Conservation (phyloP, 768 basidiomycete genomes). For the Trametes elegans region DNA sequence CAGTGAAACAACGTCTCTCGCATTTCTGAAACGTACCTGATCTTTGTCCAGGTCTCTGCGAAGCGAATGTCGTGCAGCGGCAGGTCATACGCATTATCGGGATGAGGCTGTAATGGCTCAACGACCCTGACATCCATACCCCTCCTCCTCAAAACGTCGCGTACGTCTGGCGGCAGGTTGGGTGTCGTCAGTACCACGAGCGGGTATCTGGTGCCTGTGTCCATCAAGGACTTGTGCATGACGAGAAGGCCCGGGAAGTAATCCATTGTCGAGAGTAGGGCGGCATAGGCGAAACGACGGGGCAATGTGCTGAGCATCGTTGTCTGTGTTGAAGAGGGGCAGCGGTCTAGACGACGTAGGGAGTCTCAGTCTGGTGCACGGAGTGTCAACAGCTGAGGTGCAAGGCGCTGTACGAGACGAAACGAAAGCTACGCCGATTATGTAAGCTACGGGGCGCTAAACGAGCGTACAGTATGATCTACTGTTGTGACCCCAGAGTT, state of each 20-base stretch:
- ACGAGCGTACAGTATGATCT: too few relatives aligned
- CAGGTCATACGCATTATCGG: slow-evolving; percentile 41
- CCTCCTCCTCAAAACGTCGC: slow-evolving; percentile 46
- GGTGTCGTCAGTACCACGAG: slow-evolving; percentile 52
- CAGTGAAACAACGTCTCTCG: background rate
- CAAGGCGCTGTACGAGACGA: too few relatives aligned
- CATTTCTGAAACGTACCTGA: slow-evolving; percentile 40
- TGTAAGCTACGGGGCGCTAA: too few relatives aligned
- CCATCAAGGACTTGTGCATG: slow-evolving; percentile 46
- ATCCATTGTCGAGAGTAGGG: slow-evolving; percentile 66
- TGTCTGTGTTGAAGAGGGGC: too few relatives aligned
- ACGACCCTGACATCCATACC: slow-evolving; percentile 61
- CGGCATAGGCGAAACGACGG: slow-evolving; percentile 64
- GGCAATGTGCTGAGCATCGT: slow-evolving; percentile 23
- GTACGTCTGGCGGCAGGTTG: slow-evolving; percentile 35
- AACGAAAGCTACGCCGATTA: too few relatives aligned
- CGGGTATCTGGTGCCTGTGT: slow-evolving; percentile 45
- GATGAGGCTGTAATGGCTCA: slow-evolving; percentile 55
- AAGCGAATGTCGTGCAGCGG: slow-evolving; percentile 46
- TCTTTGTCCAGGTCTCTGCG: slow-evolving; percentile 64
- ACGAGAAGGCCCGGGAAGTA: slow-evolving; percentile 61
- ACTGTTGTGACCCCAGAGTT: too few relatives aligned
- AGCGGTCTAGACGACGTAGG: too few relatives aligned
- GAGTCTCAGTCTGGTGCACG: too few relatives aligned
- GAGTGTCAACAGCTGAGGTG: too few relatives aligned